Evolutionary conservation across 306 rosid species (phyloP).

Genomic region (Begonia peltatifolia): DNA sequence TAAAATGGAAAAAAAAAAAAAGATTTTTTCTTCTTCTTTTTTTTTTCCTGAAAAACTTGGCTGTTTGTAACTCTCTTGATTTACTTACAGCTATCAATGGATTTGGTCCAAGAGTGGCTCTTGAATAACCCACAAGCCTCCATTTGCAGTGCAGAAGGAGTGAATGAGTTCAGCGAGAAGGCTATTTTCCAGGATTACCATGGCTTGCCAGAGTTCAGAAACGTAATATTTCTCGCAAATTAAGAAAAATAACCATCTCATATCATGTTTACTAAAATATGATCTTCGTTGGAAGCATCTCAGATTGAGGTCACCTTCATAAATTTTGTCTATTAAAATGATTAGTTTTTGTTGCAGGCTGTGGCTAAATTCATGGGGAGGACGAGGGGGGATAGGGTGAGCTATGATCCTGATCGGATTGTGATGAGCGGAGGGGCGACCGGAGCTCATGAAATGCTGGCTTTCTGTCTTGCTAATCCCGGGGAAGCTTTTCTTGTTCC

Average conservation of each 20-base stretch:
- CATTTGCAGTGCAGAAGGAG: conserved; percentile 59
- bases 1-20: conserved; percentile 4
- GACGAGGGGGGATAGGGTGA: conserved; percentile 55
- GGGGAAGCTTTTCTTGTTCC: conserved; percentile 78
- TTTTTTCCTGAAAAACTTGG: background rate
- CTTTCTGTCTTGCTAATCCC: conserved; percentile 75
- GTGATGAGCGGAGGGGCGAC: conserved; percentile 95
- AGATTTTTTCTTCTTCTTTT: background rate
- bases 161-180: conserved; percentile 29
- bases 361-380: conserved; percentile 68
- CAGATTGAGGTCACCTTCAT: too few species aligned
- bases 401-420: conserved; percentile 54
- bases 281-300: too few species aligned
- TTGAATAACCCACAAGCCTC: conserved; percentile 49
- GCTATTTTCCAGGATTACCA: conserved; percentile 79
- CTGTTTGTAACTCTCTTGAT: background rate
- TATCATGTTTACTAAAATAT: too few species aligned
- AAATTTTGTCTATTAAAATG: too few species aligned
- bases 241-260: too few species aligned
- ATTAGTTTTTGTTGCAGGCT: conserved; percentile 26
- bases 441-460: conserved; percentile 66
- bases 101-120: conserved; percentile 50
- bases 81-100: conserved; percentile 35
- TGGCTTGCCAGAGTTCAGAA: conserved; percentile 60
- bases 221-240: conserved; percentile 18